Percentiles rank a stretch among this genome's conserved stretches.
Evolutionary conservation across 2,329 filamentous ascomycete species (phyloP).

Genomic region (Alternaria gansuensis): DNA sequence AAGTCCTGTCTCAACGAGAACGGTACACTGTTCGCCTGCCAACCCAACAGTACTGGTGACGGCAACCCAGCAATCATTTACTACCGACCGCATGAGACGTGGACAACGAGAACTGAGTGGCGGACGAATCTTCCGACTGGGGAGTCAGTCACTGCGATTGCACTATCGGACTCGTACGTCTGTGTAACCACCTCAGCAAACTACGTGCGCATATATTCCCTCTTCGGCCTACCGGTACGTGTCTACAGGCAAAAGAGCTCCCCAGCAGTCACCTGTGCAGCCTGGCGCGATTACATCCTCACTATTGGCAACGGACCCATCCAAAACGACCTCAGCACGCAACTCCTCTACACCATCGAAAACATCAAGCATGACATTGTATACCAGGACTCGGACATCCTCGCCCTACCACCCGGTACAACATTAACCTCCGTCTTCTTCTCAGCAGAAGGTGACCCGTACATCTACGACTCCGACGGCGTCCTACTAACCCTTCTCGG

Average conservation of each 20-base stretch:
- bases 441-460: conserved; percentile 91
- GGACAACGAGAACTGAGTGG: conserved; percentile 92
- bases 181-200: conserved; percentile 86
- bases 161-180: conserved; percentile 88
- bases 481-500: conserved; percentile 87
- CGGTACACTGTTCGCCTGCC: conserved; percentile 85
- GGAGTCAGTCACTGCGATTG: conserved; percentile 88
- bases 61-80: conserved; percentile 82
- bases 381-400: conserved; percentile 92
- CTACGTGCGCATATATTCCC: conserved; percentile 90
- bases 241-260: conserved; percentile 92
- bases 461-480: conserved; percentile 93
- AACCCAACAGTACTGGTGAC: conserved; percentile 59
- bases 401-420: conserved; percentile 79
- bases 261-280: conserved; percentile 90
- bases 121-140: conserved; percentile 84
- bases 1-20: conserved; percentile 90
- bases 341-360: conserved; percentile 88
- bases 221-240: conserved; percentile 88
- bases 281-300: conserved; percentile 95
- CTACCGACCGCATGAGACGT: conserved; percentile 95
- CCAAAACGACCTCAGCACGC: conserved; percentile 77
- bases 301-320: conserved; percentile 93
- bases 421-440: conserved; percentile 87
- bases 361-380: conserved; percentile 93